These are phyloP conservation scores for Russula brevipes DNA, from an alignment of 768 basidiomycete species.

Conservation along the genomic window DNA sequence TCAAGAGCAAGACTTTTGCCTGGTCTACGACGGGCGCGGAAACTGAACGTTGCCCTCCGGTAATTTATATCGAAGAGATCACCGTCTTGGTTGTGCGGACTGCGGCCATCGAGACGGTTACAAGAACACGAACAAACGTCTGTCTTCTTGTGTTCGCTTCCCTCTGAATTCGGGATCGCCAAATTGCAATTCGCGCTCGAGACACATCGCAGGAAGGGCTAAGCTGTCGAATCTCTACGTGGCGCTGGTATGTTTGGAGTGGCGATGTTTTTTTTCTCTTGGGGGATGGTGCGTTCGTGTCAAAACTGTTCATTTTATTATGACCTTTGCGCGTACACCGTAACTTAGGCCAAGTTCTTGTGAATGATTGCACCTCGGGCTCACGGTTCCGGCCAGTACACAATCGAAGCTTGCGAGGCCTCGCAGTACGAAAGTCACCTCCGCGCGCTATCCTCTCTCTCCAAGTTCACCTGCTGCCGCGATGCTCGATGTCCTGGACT, in stretches of 20 bases:
- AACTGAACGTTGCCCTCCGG: conserved; percentile 85
- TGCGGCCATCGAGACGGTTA: conserved; percentile 90
- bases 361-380: conserved; percentile 98
- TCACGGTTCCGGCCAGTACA: conserved; percentile 98
- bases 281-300: conserved; percentile 57
- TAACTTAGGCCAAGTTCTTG: conserved; percentile 60
- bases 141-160: conserved; percentile 93
- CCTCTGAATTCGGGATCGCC: conserved; percentile 54
- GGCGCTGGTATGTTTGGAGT: conserved; percentile 97
- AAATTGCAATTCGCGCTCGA: conserved; percentile 56
- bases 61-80: conserved; percentile 81
- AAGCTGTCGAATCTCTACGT: conserved; percentile 66
- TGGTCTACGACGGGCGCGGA: conserved; percentile 94
- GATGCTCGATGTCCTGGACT: conserved; percentile 96
- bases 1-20: conserved; percentile 88
- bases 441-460: conserved; percentile 85
- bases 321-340: not conserved
- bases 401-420: conserved; percentile 94
- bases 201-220: conserved; percentile 72
- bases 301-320: not conserved
- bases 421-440: conserved; percentile 98
- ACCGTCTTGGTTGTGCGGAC: conserved; percentile 96
- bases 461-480: conserved; percentile 78
- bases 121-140: conserved; percentile 84
- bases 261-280: conserved; percentile 97